Conservation (phyloP, 116 monocot species). For the Iris pallida region DNA sequence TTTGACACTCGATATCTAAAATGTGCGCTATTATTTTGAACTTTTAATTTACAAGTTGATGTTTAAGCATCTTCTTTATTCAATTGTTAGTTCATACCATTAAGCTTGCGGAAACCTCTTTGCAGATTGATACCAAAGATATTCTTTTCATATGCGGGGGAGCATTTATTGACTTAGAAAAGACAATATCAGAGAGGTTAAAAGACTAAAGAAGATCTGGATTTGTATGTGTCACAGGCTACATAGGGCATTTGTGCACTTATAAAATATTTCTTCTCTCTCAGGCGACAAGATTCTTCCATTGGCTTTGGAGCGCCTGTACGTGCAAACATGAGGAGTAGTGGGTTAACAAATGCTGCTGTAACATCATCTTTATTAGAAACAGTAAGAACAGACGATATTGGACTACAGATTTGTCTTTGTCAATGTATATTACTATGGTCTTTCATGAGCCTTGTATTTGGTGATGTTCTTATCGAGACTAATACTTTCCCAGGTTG, state of each 20-base stretch:
- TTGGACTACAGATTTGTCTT: neutral
- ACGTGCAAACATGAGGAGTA: conserved; percentile 44
- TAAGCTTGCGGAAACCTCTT: conserved; percentile 1
- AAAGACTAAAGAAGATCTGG: neutral
- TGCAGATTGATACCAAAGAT: conserved; percentile 64
- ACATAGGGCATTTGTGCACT: too few species aligned
- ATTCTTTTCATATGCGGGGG: conserved; percentile 63
- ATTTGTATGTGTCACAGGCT: neutral
- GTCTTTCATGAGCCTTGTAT: neutral
- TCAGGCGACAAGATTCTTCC: conserved; percentile 49
- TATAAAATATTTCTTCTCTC: neutral
- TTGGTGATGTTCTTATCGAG: neutral
- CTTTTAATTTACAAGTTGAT: neutral
- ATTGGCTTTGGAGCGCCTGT: conserved; percentile 55
- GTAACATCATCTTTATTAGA: conserved; percentile 44
- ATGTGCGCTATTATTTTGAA: neutral
- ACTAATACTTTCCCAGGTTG: conserved; percentile 26
- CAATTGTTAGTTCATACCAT: neutral
- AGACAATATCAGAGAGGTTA: conserved; percentile 58
- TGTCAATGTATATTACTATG: too few species aligned
- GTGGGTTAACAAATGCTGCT: conserved; percentile 28
- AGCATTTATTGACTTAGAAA: conserved; percentile 56
- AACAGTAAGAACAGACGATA: conserved; percentile 24
- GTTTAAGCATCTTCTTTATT: neutral
- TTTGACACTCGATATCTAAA: neutral